Evolutionary conservation across 331 rosid species (phyloP).

Genomic region (Dryas integrifolia): DNA sequence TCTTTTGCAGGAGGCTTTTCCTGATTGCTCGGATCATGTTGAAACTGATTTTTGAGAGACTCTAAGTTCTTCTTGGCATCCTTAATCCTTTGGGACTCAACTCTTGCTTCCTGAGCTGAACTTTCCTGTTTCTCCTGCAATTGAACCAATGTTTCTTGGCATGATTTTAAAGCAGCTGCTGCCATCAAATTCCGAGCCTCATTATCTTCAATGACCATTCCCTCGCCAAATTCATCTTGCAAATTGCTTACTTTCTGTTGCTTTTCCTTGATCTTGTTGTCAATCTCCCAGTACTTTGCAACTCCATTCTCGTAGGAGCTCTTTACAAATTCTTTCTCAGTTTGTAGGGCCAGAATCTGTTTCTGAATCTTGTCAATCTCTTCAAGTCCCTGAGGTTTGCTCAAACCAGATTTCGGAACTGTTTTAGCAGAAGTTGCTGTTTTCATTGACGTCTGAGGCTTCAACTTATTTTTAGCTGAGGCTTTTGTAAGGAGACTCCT

Average conservation of each 20-base stretch:
- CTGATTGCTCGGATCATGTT: slow-evolving; percentile 28
- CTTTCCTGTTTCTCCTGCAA: slow-evolving; percentile 62
- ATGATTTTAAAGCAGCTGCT: slow-evolving; percentile 72
- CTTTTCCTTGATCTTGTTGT: slow-evolving; percentile 61
- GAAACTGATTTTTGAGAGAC: slow-evolving; percentile 50
- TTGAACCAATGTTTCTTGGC: slow-evolving; percentile 59
- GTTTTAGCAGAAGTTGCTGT: slow-evolving; percentile 15
- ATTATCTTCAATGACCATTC: slow-evolving; percentile 65
- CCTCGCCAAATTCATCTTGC: slow-evolving; percentile 88
- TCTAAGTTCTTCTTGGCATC: slow-evolving; percentile 47
- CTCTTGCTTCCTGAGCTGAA: slow-evolving; percentile 57
- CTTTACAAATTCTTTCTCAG: slow-evolving; percentile 86
- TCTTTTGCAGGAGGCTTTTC: slow-evolving; percentile 25
- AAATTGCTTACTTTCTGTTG: slow-evolving; percentile 61
- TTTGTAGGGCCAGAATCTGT: slow-evolving; percentile 71
- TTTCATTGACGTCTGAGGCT: slow-evolving; percentile 32
- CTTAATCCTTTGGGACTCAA: slow-evolving; percentile 54
- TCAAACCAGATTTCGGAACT: slow-evolving; percentile 71
- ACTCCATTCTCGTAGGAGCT: slow-evolving; percentile 69
- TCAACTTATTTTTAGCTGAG: slow-evolving; percentile 44
- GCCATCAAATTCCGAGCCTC: slow-evolving; percentile 94
- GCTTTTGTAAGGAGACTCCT: slow-evolving; percentile 46
- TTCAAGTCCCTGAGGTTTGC: slow-evolving; percentile 56
- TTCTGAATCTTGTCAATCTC: slow-evolving; percentile 84
- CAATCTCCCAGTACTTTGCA: slow-evolving; percentile 70